Conservation (phyloP, 805 yeast species). For the Metschnikowia kunwiensis region DNA sequence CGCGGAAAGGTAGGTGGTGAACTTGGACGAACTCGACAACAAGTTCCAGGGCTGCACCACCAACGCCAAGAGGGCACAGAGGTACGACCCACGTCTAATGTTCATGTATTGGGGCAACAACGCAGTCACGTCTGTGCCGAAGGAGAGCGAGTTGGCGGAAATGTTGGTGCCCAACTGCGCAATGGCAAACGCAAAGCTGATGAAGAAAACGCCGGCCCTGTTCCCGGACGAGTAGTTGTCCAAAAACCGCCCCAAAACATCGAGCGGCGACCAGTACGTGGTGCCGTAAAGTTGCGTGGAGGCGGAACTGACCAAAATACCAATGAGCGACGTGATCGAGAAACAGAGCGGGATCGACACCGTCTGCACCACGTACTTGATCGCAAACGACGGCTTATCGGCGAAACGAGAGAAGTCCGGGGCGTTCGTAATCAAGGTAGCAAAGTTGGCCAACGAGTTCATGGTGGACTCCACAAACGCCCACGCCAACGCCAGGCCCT, state of each 20-base stretch:
- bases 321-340: constrained; percentile 78
- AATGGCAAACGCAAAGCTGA: constrained; percentile 64
- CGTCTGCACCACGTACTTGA: constrained; percentile 44
- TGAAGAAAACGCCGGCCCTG: constrained; percentile 77
- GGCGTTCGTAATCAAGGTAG: constrained; percentile 82
- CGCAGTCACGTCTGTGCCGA: constrained; percentile 72
- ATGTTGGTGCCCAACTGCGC: constrained; percentile 80
- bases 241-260: constrained; percentile 64
- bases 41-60: constrained; percentile 84
- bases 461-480: constrained; percentile 73
- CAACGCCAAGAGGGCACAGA: constrained; percentile 70
- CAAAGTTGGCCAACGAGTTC: constrained; percentile 83
- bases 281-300: constrained; percentile 64
- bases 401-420: constrained; percentile 90
- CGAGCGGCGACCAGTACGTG: constrained; percentile 82
- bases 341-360: constrained; percentile 73
- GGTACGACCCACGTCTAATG: constrained; percentile 77
- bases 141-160: constrained; percentile 66
- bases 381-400: constrained; percentile 37
- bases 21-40: constrained; percentile 58
- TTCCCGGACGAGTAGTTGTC: constrained; percentile 49
- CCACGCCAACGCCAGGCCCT: constrained; percentile 72
- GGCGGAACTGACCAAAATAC: constrained; percentile 81
- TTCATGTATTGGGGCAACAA: constrained; percentile 59
- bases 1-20: constrained; percentile 77